Conservation (phyloP, 441 rosid species). For the Sinapis alba region DNA sequence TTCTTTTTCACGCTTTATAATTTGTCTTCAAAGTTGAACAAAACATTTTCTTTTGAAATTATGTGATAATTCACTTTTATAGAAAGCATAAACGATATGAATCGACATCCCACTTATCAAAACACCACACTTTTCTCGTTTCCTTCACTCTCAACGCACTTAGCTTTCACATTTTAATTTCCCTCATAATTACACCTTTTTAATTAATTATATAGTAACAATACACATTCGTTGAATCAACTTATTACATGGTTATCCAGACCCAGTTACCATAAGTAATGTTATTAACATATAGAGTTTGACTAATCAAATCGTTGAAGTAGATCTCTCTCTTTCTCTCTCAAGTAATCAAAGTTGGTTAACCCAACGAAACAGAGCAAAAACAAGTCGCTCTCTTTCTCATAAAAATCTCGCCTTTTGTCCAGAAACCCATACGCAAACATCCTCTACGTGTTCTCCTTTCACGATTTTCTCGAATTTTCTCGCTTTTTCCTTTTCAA, state of each 20-base stretch:
- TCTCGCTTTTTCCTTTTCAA: background rate
- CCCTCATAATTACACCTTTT: slow-evolving; percentile 20
- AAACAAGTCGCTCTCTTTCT: slow-evolving; percentile 28
- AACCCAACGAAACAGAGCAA: background rate
- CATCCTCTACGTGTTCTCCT: slow-evolving; percentile 1
- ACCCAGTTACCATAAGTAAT: background rate
- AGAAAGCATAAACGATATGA: slow-evolving; percentile 42
- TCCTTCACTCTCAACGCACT: slow-evolving; percentile 14
- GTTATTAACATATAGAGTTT: background rate
- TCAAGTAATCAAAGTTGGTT: slow-evolving; percentile 32
- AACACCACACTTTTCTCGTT: slow-evolving; percentile 22
- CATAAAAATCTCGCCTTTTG: slow-evolving; percentile 16
- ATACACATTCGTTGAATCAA: background rate
- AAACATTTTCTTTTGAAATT: slow-evolving; percentile 3
- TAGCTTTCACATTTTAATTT: slow-evolving; percentile 14
- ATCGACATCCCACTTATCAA: slow-evolving; percentile 46
- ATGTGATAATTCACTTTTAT: slow-evolving; percentile 41
- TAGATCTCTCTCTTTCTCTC: slow-evolving; percentile 10
- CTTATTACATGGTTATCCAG: background rate
- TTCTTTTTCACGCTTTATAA: background rate
- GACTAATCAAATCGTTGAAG: slow-evolving; percentile 24
- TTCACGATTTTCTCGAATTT: slow-evolving; percentile 30
- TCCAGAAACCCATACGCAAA: slow-evolving; percentile 33
- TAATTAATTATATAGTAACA: background rate
- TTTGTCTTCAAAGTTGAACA: slow-evolving; percentile 20